These are phyloP conservation scores for Neofusicoccum sp. DNA, from an alignment of 2,329 filamentous ascomycete genomes.

Conservation along the genomic window DNA sequence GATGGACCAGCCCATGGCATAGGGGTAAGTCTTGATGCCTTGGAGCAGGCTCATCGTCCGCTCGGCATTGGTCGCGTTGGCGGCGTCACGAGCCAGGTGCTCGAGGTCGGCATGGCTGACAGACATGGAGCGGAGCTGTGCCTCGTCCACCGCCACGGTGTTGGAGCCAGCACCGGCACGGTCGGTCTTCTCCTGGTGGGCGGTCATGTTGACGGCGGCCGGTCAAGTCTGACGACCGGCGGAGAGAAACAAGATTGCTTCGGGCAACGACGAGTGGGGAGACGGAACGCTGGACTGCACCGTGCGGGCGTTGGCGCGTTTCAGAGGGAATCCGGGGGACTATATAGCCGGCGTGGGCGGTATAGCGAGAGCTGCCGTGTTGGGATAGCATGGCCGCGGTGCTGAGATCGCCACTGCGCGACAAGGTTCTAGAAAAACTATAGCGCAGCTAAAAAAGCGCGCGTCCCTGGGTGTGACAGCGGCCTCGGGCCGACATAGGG, in stretches of 20 bases:
- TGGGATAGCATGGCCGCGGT: neutral
- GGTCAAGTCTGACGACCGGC: neutral
- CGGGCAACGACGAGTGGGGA: too few species aligned
- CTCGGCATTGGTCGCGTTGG: slow-evolving; percentile 8
- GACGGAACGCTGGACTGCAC: neutral
- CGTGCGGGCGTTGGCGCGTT: neutral
- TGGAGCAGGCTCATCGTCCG: neutral
- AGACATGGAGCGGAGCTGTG: neutral
- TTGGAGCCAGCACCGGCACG: neutral
- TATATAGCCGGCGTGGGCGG: slow-evolving; percentile 6
- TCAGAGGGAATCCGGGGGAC: neutral
- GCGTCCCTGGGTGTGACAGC: neutral
- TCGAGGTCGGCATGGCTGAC: slow-evolving; percentile 1
- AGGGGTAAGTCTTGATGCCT: slow-evolving; percentile 62
- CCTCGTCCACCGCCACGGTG: neutral
- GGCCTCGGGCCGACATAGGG: neutral
- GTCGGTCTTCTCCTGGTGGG: neutral
- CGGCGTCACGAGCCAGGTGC: neutral
- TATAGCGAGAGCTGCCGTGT: slow-evolving; percentile 3
- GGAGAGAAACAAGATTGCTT: neutral
- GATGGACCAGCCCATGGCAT: slow-evolving; percentile 81
- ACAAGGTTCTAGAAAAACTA: neutral
- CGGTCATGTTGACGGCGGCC: neutral
- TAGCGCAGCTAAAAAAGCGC: neutral
- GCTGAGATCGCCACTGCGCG: neutral